Evolutionary conservation across 345 rosid genomes (phyloP), one percentile per base, ranked within the genome.

Genomic region (Citropsis articulata): DNA sequence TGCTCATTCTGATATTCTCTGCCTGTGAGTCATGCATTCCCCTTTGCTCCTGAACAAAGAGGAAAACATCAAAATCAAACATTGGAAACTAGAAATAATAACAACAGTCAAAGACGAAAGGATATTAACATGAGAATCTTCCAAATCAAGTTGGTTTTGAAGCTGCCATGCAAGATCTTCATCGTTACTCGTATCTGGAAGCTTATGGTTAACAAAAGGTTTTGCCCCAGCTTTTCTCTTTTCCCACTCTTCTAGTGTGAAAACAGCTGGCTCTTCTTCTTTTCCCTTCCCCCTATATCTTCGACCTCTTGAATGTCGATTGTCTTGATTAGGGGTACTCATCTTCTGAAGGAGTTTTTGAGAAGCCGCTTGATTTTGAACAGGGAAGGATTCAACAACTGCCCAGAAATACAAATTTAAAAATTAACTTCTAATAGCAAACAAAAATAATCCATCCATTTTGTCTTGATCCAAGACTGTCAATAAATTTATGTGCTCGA

Each of bases 291-390:
- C 92, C 56, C 88, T 85, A 27, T 80, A 33, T 78, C 75, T 88
- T 82, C 87, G 78, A 79, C 91, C 92, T 79, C 83, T 87, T 76
- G 71, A 73, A 60, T 76, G 83, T 66, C 61, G 81, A 71, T 78
- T 86, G 66, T 82, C 81, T 65, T 74, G 85, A 79, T 68, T 85
- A 33, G 91, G 80, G 36, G 77, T 81, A 79, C 80, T 83, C 98
- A 95, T 92, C 82, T 93, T 95, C 86, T 87, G 93, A 50, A 92
- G 91, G 69, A 95, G 94, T 78, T 93, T 85, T 71, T 92, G 97
- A 22, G 99, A 84, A 80, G 99, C 97, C 6, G 94, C 97, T 92
- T 95, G 98, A 84, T 95, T 95, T 85, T 91, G 98, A 75, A 90
- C 80, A 69, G 97, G 94, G 14, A 86, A 89, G 62, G 88, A 77